Base-by-base conservation (phyloP, 2,329 filamentous ascomycete species). In the Curvularia verruculosa region DNA sequence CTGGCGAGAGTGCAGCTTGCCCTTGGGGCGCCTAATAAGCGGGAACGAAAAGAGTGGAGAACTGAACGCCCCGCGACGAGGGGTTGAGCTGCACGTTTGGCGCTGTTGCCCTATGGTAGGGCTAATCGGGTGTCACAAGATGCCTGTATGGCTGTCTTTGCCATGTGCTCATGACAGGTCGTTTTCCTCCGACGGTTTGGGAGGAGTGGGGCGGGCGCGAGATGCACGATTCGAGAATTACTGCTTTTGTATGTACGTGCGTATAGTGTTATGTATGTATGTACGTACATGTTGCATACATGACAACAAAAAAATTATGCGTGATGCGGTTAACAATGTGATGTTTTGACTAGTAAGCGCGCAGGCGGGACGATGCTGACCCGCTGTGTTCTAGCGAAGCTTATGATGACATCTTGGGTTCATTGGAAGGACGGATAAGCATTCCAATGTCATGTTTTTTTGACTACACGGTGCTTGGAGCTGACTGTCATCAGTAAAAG, bases 1-100 rank as follows among this genome's bases (percentile, higher is more conserved):
- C 23, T 47, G 19, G 46, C 34, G 37, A 12, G 36, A 29, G 43
- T 26, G 52, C 44, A 21, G 43, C 43, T 36, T 49, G 28, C 29
- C 29, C 49, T 53, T 18, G 54, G 54, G 44, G 49, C 44, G 54
- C 47, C 49, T 48, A 19, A 43, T n/a, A 19, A 44, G 45, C 18
- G 24, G 43, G 47, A 50, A 24, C 24, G 47, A 26, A 43, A 43
- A 43, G 48, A 52, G 50, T 53, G 55, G 58, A 53, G 44, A 46
- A 41, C 21, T 55, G 41, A 41, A 34, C 29, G 58, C 26, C 8
- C 49, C 46, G 56, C 46, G 56, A 23, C 23, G 26, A n/a, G 9
- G n/a, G 26, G 19, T 7, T 41, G 13, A 18, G 23, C 37, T 53
- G 36, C 37, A 31, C 26, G 23, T 28, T 44, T 7, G 13, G 46